Percentiles rank a stretch among this genome's conserved stretches.
Evolutionary conservation across 306 rosid genomes (phyloP).

Genomic region (Canavalia gladiata): DNA sequence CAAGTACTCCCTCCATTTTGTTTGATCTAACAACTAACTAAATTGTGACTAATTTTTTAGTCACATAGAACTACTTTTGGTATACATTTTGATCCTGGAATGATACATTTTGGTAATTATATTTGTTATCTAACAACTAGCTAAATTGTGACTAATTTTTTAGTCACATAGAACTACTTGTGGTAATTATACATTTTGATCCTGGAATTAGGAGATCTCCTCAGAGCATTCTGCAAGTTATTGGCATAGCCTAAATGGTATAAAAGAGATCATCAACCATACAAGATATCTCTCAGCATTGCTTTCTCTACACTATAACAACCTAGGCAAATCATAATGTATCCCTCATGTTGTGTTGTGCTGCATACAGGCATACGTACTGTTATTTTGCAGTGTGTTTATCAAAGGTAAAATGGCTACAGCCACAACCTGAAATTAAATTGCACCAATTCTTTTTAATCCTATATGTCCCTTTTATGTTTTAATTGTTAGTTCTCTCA

Average conservation of each 20-base stretch:
- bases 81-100: too few species aligned
- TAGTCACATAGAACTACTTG: not conserved
- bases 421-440: not conserved
- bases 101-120: too few species aligned
- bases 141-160: conserved; percentile 7
- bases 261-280: not conserved
- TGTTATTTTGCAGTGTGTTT: conserved; percentile 9
- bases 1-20: not conserved
- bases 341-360: not conserved
- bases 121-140: too few species aligned
- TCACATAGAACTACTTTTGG: too few species aligned
- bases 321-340: conserved; percentile 26
- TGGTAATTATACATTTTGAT: conserved; percentile 24
- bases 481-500: conserved; percentile 1
- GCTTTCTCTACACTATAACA: not conserved
- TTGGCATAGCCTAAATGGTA: not conserved
- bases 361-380: conserved; percentile 11
- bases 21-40: conserved; percentile 11
- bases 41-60: too few species aligned
- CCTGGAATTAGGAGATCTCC: conserved; percentile 30
- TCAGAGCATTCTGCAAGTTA: not conserved
- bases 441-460: conserved; percentile 6
- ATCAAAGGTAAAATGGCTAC: conserved; percentile 31
- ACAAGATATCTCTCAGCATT: not conserved
- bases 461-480: not conserved